Evolutionary conservation across 192 early-diverging fungal genomes (phyloP).

Genomic region (Dimargaris cristalligena): DNA sequence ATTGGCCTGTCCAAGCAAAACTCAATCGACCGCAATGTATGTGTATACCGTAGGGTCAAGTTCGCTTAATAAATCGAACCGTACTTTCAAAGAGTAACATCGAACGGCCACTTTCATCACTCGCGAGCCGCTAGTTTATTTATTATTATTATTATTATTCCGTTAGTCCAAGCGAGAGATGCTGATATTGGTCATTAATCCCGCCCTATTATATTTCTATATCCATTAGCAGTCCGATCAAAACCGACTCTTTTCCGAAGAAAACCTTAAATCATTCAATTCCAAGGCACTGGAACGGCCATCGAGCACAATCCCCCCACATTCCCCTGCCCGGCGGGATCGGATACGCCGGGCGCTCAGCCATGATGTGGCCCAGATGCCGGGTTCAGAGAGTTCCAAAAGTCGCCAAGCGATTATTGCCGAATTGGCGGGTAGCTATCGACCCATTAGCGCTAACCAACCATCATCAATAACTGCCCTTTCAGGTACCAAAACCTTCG

Average conservation of each 20-base stretch:
- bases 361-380: neutral
- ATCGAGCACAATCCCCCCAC: neutral
- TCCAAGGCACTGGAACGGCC: neutral
- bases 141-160: neutral
- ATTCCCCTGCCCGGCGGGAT: neutral
- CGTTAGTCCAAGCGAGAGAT: neutral
- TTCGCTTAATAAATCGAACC: neutral
- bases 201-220: neutral
- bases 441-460: neutral
- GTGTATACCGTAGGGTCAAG: neutral
- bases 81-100: neutral
- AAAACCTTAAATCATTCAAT: neutral
- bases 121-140: neutral
- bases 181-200: neutral
- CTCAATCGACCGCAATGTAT: neutral
- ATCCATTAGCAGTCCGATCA: neutral
- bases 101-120: no score
- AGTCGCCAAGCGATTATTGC: neutral
- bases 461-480: neutral
- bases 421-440: neutral
- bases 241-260: neutral
- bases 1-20: neutral
- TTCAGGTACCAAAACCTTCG: neutral
- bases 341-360: conserved; percentile 1
- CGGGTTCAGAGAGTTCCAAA: no score